These are phyloP conservation scores for Penicillium sp. DNA, from an alignment of 2,329 filamentous ascomycete species.

Conservation along the genomic window DNA sequence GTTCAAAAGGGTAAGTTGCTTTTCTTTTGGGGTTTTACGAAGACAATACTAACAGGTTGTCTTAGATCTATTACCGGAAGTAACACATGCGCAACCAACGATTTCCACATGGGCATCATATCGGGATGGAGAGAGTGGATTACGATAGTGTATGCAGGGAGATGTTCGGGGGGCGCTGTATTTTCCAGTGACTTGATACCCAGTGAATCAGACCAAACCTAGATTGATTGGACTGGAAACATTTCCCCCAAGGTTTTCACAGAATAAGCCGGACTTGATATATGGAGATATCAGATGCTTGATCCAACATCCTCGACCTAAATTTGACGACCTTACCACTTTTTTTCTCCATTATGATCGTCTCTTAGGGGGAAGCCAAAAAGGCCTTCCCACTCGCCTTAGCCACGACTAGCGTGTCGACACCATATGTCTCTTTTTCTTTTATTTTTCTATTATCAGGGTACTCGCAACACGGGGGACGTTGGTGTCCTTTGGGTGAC, in stretches of 20 bases:
- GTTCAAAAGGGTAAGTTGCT: conserved; percentile 80
- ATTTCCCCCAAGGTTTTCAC: conserved; percentile 19
- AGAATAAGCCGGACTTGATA: conserved; percentile 17
- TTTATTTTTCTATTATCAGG: conserved; percentile 7
- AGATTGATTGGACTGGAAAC: conserved; percentile 33
- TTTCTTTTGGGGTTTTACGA: not conserved
- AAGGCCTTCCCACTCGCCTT: not conserved
- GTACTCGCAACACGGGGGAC: conserved; percentile 11
- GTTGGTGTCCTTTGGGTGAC: conserved; percentile 19
- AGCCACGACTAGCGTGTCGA: not conserved
- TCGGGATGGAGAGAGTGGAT: conserved; percentile 15
- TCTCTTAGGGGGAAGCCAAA: not conserved
- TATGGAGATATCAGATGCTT: conserved; percentile 29
- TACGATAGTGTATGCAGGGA: conserved; percentile 16
- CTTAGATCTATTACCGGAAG: conserved; percentile 51
- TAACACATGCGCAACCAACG: conserved; percentile 29
- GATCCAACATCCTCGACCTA: conserved; percentile 20
- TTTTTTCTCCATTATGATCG: conserved; percentile 16
- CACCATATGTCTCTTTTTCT: not conserved
- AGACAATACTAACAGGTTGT: conserved; percentile 17
- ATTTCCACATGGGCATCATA: conserved; percentile 20
- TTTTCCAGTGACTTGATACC: conserved; percentile 17
- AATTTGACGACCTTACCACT: not conserved
- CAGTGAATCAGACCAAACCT: conserved; percentile 14
- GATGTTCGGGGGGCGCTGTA: conserved; percentile 21